Percentiles rank a stretch among this genome's conserved stretches.
Conservation (phyloP, 441 rosid genomes). For the Pelargonium cotyledonis region DNA sequence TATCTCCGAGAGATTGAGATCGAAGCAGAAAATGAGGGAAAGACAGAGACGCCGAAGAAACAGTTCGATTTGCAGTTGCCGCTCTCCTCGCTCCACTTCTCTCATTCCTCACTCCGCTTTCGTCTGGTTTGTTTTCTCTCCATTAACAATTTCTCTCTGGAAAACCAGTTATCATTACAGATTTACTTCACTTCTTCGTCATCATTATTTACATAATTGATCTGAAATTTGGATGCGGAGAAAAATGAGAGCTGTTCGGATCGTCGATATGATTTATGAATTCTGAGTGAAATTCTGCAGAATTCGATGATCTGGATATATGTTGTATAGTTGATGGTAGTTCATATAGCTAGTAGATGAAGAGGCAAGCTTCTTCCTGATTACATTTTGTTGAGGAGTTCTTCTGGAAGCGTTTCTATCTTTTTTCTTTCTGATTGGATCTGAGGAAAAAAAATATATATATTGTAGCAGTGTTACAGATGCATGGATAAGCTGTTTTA, state of each 20-base stretch:
- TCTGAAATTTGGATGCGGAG: not conserved
- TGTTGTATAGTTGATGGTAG: not conserved
- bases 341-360: not conserved
- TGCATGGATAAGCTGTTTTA: not conserved
- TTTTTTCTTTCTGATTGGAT: not conserved
- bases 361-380: slow-evolving; percentile 5
- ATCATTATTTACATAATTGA: not conserved
- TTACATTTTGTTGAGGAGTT: not conserved
- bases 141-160: not conserved
- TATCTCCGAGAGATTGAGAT: slow-evolving; percentile 15
- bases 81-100: slow-evolving; percentile 54
- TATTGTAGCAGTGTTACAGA: not conserved
- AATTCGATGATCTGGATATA: not conserved
- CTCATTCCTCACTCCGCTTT: slow-evolving; percentile 23
- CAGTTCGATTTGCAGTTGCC: slow-evolving; percentile 59
- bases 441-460: not conserved
- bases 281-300: not conserved
- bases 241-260: not conserved
- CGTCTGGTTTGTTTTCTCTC: slow-evolving; percentile 43
- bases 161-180: too few relatives aligned
- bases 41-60: slow-evolving; percentile 39
- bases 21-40: slow-evolving; percentile 19
- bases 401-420: too few relatives aligned
- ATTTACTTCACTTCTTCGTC: too few relatives aligned
- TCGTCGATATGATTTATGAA: too few relatives aligned